Conservation (phyloP, 345 rosid species). For the Syzygium aqueum region DNA sequence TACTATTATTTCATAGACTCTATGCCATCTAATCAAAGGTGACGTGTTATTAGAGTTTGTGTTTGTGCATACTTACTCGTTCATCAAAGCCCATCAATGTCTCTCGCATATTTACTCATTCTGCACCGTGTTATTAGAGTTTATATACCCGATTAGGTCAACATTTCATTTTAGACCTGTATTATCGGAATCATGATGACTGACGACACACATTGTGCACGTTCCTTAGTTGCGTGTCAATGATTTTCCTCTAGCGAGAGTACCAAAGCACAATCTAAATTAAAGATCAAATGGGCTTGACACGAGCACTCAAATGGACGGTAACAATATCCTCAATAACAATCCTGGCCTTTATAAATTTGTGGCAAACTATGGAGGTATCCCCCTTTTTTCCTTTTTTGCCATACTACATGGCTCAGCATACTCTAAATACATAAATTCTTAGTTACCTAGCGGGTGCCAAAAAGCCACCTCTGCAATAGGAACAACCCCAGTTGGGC, state of each 20-base stretch:
- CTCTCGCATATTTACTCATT: background rate
- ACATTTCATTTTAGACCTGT: background rate
- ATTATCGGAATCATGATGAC: accelerated
- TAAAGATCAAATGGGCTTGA: background rate
- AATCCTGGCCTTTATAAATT: background rate
- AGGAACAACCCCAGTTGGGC: slow-evolving; percentile 17
- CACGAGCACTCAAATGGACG: background rate
- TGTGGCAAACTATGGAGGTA: background rate
- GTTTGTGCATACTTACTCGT: no score
- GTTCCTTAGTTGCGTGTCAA: background rate
- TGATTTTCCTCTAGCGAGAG: background rate
- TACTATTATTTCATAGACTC: background rate
- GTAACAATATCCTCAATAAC: background rate
- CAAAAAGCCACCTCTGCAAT: slow-evolving; percentile 59
- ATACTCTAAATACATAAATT: background rate
- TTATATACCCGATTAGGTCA: background rate
- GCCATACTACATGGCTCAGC: background rate
- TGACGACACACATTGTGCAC: accelerated
- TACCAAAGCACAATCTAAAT: background rate
- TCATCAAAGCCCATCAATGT: background rate
- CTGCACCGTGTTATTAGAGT: background rate
- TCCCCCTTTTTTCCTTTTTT: background rate
- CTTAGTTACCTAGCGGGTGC: slow-evolving; percentile 63
- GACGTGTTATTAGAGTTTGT: no score
- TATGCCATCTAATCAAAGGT: background rate